Base-by-base conservation (phyloP, 805 yeast species). In the Metschnikowia arizonensis region DNA sequence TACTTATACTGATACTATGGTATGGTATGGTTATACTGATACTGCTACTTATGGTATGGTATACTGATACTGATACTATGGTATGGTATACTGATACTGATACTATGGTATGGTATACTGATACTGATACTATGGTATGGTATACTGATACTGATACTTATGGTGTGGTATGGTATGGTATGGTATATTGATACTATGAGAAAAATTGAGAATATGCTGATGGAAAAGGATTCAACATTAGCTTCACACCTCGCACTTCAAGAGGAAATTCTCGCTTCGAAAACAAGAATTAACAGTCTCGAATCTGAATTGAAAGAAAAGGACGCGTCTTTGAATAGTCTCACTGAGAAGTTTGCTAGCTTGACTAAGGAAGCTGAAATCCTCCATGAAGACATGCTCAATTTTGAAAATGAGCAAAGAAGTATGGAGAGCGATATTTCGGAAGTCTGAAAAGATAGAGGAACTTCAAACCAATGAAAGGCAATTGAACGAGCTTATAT, bases 241-340 rank as follows among this genome's bases (percentile, higher is more conserved):
- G 29, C 37, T 7, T 33, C 44, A 2, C 17, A n/a, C 9, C 33
- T 35, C 17, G 19, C 21, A 19, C 24, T 34, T 23, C 33, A 40
- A 31, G 35, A 33, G 19, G 35, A 34, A 7, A 24, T 30, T 4
- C 23, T 34, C 9, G 17, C 25, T 6, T 33, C 29, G 5, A 30
- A 37, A 3, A 38, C 31, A 28, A 36, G 44, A 29, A 33, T 45
- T 6, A 3, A 15, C 9, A 19, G 10, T 4, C 48, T 60, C 4
- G 59, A 59, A 42, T 26, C 36, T 11, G 44, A 53, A 25, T 18
- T 55, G 10, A 47, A 47, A 25, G 63, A 60, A 26, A 58, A 58
- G 33, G 61, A 55, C 18, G 50, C 49, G 2, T 51, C 54, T n/a
- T 50, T 53, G 28, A 49, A 42, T n/a, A 58, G 56, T 26, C 49